phyloP scores from a whole-genome alignment of 441 rosid species.

The Pelargonium fulgidum region DNA sequence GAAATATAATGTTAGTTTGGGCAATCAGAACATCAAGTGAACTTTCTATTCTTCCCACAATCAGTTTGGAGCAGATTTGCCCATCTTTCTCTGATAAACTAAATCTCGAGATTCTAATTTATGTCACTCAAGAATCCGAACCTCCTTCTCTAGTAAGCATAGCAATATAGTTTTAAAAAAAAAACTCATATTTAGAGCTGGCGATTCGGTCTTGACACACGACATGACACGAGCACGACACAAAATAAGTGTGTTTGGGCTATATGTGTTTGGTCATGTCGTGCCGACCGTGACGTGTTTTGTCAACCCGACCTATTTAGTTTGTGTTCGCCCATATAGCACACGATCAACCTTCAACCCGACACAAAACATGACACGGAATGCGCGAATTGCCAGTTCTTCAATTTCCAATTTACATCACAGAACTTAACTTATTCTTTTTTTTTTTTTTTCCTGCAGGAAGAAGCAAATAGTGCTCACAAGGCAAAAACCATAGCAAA shows the following conservation, averaged over 20 bases:
- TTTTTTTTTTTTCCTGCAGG: conserved; percentile 83
- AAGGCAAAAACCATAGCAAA: conserved; percentile 2
- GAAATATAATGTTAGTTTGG: conserved; percentile 57
- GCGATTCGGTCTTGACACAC: too few species aligned
- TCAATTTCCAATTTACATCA: neutral
- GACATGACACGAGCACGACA: too few species aligned
- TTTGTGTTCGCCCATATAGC: neutral
- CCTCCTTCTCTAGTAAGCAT: conserved; percentile 50
- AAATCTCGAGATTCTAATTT: conserved; percentile 44
- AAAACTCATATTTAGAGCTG: too few species aligned
- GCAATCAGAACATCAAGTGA: conserved; percentile 65
- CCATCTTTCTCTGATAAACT: conserved; percentile 45
- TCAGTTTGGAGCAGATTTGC: conserved; percentile 48
- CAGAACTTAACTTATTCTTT: conserved; percentile 14
- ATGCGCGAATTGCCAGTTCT: too few species aligned
- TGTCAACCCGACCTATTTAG: too few species aligned
- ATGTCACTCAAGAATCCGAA: conserved; percentile 63
- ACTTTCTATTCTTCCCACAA: conserved; percentile 45
- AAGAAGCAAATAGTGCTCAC: conserved; percentile 32
- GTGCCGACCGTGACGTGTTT: too few species aligned
- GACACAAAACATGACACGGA: too few species aligned
- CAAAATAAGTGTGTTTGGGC: too few species aligned
- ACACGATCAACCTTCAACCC: neutral
- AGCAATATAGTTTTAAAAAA: neutral
- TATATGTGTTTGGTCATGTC: too few species aligned